Evolutionary conservation across 805 yeast species (phyloP), one percentile per base, ranked within the genome.

Genomic region (Spathaspora girioi): DNA sequence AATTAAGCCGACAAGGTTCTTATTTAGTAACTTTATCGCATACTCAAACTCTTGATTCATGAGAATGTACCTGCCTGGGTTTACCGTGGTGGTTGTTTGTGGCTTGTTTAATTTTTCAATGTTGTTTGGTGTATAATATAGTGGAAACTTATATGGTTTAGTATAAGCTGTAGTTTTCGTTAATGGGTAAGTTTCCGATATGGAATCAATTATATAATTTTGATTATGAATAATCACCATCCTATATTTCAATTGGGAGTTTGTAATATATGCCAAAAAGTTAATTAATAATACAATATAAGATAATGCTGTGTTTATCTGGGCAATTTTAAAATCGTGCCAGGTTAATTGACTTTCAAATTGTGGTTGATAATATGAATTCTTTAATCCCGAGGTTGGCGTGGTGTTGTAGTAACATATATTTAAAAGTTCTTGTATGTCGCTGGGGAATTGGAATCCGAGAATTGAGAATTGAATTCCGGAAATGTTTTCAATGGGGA

Each of bases 381-480:
- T 51, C 10, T 47, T 46, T 9, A 57, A 18, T 6, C 46, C 45
- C 7, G 35, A 18, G 3, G 26, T 23, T 4, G 26, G 26, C 3
- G 26, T 23, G 8, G 53, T 41, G 29, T 63, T 55, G 40, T 67
- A 61, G 55, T 71, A 70, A 49, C 76, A 64, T 14, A 59, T 55
- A 18, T 60, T 57, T 9, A 71, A 58, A 12, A 73, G 47, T 29
- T 70, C 71, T 27, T 59, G 59, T 19, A 64, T 63, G 40, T 60
- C 61, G 3, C 64, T 48, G 1, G 78, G 78, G 48, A 73, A 69
- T 46, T 69, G 72, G 6, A 71, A 54, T 0, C 70, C 75, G 52
- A 64, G 47, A 3, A 74, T 70, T 27, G 58, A 57, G 48, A 69
- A 66, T 9, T 56, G 59, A n/a, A 67, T 45, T 20, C 57, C 51